A percentile compares a stretch with the other conserved stretches of the same genome.
Conservation (phyloP, 768 basidiomycete genomes). For the Tephrocybe sp. region DNA sequence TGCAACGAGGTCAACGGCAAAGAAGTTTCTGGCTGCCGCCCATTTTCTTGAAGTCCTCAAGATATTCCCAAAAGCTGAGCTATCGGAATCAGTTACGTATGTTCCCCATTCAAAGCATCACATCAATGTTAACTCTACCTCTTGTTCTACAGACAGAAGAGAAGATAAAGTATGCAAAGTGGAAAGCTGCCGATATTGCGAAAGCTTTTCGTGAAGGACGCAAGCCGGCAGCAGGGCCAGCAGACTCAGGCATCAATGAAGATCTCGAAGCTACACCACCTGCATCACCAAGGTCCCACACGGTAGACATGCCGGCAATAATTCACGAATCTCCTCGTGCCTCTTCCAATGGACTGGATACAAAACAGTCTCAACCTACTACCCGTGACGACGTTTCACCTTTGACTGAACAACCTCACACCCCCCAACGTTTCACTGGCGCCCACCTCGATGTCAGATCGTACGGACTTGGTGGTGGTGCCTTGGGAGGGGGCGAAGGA, state of each 20-base stretch:
- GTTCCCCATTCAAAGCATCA: conserved; percentile 18
- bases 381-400: conserved; percentile 11
- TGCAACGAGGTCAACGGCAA: conserved; percentile 85
- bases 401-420: conserved; percentile 4
- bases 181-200: conserved; percentile 95
- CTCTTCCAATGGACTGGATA: conserved; percentile 22
- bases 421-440: conserved; percentile 16
- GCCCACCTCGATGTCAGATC: conserved; percentile 13
- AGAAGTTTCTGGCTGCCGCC: conserved; percentile 92
- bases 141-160: conserved; percentile 60
- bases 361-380: conserved; percentile 31
- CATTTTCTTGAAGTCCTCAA: conserved; percentile 91
- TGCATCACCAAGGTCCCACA: conserved; percentile 6
- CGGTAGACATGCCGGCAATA: conserved; percentile 6
- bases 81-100: conserved; percentile 54
- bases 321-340: conserved; percentile 23
- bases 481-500: conserved; percentile 20
- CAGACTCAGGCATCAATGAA: conserved; percentile 40
- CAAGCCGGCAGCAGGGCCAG: conserved; percentile 77
- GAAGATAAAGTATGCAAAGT: conserved; percentile 92
- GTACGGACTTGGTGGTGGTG: conserved; percentile 18
- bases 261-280: conserved; percentile 16
- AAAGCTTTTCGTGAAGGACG: conserved; percentile 95
- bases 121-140: not conserved
- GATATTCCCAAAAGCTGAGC: conserved; percentile 63